Conservation (phyloP, 441 rosid species). For the Euphorbia celastroides region DNA sequence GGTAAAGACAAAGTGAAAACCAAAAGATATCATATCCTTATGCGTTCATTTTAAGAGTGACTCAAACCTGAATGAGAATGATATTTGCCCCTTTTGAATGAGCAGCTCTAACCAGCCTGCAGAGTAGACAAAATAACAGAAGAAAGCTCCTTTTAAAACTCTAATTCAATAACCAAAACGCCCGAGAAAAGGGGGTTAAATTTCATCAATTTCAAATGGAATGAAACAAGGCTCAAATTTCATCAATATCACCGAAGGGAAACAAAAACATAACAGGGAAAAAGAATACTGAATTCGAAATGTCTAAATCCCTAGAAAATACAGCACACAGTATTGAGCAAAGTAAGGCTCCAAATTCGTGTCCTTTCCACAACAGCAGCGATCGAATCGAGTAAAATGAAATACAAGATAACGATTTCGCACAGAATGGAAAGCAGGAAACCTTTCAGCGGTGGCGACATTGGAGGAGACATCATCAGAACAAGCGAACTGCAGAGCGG, state of each 20-base stretch:
- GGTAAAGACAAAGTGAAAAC: neutral
- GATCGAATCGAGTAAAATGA: neutral
- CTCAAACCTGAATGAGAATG: conserved; percentile 66
- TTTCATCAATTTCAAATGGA: neutral
- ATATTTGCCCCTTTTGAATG: conserved; percentile 68
- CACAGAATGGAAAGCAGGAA: neutral
- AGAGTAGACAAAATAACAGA: neutral
- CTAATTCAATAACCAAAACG: neutral
- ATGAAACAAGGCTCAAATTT: neutral
- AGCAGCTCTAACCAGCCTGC: conserved; percentile 70
- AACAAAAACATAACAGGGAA: neutral
- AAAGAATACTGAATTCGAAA: neutral
- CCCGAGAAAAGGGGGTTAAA: neutral
- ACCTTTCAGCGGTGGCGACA: conserved; percentile 60
- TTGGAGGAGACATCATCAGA: conserved; percentile 55
- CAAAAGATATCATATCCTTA: neutral
- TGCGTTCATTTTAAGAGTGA: neutral
- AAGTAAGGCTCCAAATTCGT: neutral
- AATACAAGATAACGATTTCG: neutral
- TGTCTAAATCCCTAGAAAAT: neutral
- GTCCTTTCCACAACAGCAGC: neutral
- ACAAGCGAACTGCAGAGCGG: conserved; percentile 65
- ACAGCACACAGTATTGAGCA: neutral
- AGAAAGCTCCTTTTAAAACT: neutral
- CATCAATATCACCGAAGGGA: neutral